Base-by-base conservation (phyloP, 1,284 basidiomycete species). In the Naganishia cerealis region DNA sequence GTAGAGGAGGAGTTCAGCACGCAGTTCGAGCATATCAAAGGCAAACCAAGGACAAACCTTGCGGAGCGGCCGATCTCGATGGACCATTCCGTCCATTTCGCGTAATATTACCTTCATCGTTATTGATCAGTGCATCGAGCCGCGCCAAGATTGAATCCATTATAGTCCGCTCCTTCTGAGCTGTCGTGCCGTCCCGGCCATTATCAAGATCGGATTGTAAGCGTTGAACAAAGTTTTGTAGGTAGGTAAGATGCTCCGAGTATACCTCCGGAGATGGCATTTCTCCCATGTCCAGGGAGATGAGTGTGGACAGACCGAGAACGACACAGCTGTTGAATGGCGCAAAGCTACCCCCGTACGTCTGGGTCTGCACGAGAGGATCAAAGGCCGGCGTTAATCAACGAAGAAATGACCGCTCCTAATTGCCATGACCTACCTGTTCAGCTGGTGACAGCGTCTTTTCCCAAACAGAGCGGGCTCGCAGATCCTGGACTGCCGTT, bases 311-410 rank as follows among this genome's bases (percentile, higher is more conserved):
- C 8, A 68, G 61, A 0, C 67, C 67, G 33, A 68, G 46, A 18
- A 68, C 67, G 61, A 68, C 67, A n/a, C 59, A 62, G 46, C 54
- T 57, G 55, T 68, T 68, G 55, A 68, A 68, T 3, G 62, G 54
- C 8, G 67, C 67, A 62, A 62, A 68, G 40, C 57, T 59, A 15
- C 67, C 67, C 43, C 61, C 62, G 50, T 63, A 68, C 16, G 62
- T 68, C 39, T 68, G 67, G 6, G 54, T 53, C 67, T 67, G 24
- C 26, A 9, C 29, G 2, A n/a, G n/a, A 42, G 24, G 42, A 7
- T 33, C 50, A 58, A 26, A n/a, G 42, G 43, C 10, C 46, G 7
- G 6, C 43, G 15, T 36, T 7, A 48, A 29, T 15, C 2, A 16
- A 38, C 16, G 33, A 36, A 21, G 38, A 12, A n/a, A 21, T 24